Percentiles rank a stretch among this genome's conserved stretches.
Evolutionary conservation across 257 asterid species (phyloP).

Genomic region (Solanum tacnaense): DNA sequence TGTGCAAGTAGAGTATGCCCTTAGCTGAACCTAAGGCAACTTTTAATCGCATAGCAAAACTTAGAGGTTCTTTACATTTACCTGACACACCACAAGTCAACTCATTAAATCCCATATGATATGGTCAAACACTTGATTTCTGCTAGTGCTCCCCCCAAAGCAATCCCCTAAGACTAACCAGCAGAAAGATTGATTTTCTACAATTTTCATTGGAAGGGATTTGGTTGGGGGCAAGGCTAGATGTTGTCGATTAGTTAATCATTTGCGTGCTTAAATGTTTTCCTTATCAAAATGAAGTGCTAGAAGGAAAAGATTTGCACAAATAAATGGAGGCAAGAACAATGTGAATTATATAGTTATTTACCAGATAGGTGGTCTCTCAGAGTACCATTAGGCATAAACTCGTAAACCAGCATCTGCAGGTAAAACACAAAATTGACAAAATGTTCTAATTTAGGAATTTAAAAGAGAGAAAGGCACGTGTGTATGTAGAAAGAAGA

Average conservation of each 20-base stretch:
- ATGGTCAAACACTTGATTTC: background rate
- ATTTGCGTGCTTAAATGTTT: background rate
- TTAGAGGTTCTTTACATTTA: slow-evolving; percentile 42
- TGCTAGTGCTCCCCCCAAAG: background rate
- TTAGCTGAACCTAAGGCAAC: slow-evolving; percentile 73
- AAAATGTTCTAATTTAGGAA: background rate
- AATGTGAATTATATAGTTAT: background rate
- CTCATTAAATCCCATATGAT: background rate
- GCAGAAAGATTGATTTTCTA: background rate
- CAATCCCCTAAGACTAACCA: background rate
- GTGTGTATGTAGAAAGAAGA: background rate
- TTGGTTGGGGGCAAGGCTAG: background rate
- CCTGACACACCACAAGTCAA: slow-evolving; percentile 29
- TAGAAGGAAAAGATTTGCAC: background rate
- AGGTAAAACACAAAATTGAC: slow-evolving; percentile 12
- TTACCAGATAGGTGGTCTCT: slow-evolving; percentile 88
- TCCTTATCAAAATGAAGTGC: background rate
- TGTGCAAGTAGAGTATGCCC: slow-evolving; percentile 91
- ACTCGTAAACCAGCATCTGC: slow-evolving; percentile 96
- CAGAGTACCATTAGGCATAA: slow-evolving; percentile 80
- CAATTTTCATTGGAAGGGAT: background rate
- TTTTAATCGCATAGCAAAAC: slow-evolving; percentile 62
- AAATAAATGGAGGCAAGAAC: background rate
- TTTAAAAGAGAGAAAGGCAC: background rate
- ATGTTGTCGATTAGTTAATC: background rate